Conservation (phyloP, 352 stramenopile genomes). For the Pythium angustatum region DNA sequence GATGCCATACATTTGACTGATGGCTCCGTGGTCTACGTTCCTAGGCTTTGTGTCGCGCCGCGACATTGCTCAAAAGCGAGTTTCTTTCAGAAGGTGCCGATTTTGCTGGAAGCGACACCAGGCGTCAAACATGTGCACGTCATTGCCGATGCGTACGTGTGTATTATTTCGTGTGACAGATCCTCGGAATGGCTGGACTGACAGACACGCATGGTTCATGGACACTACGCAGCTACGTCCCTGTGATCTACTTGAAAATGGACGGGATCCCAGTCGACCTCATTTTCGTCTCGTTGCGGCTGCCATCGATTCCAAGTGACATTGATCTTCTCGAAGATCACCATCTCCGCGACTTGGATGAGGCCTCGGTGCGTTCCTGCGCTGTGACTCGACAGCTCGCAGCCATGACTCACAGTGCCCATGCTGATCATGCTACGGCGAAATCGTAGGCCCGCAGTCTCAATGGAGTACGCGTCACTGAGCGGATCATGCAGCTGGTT, state of each 20-base stretch:
- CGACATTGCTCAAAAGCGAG: conserved; percentile 75
- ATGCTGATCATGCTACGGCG: background rate
- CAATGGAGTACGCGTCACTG: conserved; percentile 95
- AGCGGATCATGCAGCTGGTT: conserved; percentile 93
- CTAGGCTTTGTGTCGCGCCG: conserved; percentile 83
- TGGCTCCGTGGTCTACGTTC: conserved; percentile 23
- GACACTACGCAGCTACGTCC: conserved; percentile 78
- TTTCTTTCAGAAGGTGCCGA: conserved; percentile 88
- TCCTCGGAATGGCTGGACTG: background rate
- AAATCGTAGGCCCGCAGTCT: conserved; percentile 80
- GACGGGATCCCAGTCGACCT: conserved; percentile 92
- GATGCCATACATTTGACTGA: conserved; percentile 4
- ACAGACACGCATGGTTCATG: no score
- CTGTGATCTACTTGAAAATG: conserved; percentile 95
- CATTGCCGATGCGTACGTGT: conserved; percentile 88
- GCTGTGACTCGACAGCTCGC: background rate
- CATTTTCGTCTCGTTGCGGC: conserved; percentile 87
- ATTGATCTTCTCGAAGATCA: conserved; percentile 84
- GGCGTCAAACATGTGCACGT: conserved; percentile 76
- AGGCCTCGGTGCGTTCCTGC: conserved; percentile 52
- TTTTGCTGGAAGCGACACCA: conserved; percentile 68
- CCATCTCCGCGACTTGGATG: conserved; percentile 89
- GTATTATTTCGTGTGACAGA: background rate
- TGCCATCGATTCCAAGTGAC: conserved; percentile 58
- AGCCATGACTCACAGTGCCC: background rate